phyloP scores from a whole-genome alignment of 306 rosid species.

The Herpetospermum pedunculosum region DNA sequence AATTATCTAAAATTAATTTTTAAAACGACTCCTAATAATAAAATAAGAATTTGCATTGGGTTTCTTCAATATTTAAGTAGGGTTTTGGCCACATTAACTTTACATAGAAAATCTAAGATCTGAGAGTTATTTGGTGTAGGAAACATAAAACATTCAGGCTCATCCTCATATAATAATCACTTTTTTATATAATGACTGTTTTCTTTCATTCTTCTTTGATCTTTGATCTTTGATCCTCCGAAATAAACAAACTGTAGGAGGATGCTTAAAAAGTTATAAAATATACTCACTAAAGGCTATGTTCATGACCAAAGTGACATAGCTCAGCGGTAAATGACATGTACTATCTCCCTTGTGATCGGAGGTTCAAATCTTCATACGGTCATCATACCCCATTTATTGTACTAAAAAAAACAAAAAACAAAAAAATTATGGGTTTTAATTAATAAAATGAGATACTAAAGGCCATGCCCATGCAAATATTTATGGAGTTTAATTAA shows the following conservation, averaged over 20 bases:
- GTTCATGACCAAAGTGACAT: no score
- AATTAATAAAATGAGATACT: no score
- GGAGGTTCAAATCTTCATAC: no score
- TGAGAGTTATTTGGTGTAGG: slow-evolving; percentile 11
- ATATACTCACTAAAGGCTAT: neutral
- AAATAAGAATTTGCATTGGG: neutral
- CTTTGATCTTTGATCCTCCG: neutral
- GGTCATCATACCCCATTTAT: no score
- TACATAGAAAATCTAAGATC: neutral
- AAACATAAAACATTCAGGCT: neutral
- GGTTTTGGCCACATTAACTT: slow-evolving; percentile 3
- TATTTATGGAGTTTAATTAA: neutral
- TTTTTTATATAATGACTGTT: neutral
- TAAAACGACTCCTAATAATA: neutral
- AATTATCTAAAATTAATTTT: neutral
- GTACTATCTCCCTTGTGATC: no score
- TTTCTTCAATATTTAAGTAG: neutral
- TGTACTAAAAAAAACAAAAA: no score
- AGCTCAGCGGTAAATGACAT: no score
- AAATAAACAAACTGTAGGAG: neutral
- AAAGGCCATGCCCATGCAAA: neutral
- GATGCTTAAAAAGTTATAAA: neutral
- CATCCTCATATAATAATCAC: slow-evolving; percentile 2
- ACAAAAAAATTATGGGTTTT: no score
- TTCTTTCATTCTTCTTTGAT: slow-evolving; percentile 1